A percentile compares a stretch with the other conserved stretches of the same genome.
These are phyloP conservation scores for Penicillium sumatraense DNA, from an alignment of 2,329 filamentous ascomycete species.

Conservation along the genomic window DNA sequence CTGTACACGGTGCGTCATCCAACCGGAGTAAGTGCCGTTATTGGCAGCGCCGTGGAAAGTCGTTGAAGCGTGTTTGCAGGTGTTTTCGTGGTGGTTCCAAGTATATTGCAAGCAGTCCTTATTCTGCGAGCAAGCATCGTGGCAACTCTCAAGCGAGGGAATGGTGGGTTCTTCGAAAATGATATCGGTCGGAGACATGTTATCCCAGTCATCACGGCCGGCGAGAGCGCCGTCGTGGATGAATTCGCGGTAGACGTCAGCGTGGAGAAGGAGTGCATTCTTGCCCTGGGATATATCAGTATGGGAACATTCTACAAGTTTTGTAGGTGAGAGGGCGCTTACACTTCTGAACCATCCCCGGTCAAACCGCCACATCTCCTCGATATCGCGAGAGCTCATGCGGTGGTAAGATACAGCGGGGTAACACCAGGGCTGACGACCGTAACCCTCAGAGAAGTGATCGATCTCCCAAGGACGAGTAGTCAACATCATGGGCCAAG, in stretches of 20 bases:
- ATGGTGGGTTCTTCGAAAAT: conserved; percentile 21
- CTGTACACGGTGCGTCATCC: conserved; percentile 30
- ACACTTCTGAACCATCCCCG: conserved; percentile 58
- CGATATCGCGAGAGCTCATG: conserved; percentile 46
- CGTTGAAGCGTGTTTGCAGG: conserved; percentile 27
- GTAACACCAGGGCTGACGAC: conserved; percentile 52
- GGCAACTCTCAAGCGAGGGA: conserved; percentile 24
- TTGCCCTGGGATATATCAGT: conserved; percentile 31
- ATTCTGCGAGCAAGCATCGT: conserved; percentile 27
- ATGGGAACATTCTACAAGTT: too few species aligned
- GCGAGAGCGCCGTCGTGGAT: conserved; percentile 19
- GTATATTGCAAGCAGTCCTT: conserved; percentile 33
- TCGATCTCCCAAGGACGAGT: conserved; percentile 46
- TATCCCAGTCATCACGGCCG: conserved; percentile 30
- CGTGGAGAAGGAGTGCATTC: conserved; percentile 29
- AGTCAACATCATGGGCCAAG: conserved; percentile 52
- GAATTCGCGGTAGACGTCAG: conserved; percentile 32
- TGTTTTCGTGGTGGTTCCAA: conserved; percentile 19
- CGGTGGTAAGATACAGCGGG: conserved; percentile 56
- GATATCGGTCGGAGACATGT: conserved; percentile 21
- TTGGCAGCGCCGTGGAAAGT: conserved; percentile 22
- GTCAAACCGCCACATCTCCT: conserved; percentile 50
- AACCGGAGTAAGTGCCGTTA: conserved; percentile 28
- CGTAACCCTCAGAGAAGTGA: conserved; percentile 41
- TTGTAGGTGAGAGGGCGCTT: too few species aligned